Conservation (phyloP, 495 filamentous ascomycete species). For the Neurospora discreta region DNA sequence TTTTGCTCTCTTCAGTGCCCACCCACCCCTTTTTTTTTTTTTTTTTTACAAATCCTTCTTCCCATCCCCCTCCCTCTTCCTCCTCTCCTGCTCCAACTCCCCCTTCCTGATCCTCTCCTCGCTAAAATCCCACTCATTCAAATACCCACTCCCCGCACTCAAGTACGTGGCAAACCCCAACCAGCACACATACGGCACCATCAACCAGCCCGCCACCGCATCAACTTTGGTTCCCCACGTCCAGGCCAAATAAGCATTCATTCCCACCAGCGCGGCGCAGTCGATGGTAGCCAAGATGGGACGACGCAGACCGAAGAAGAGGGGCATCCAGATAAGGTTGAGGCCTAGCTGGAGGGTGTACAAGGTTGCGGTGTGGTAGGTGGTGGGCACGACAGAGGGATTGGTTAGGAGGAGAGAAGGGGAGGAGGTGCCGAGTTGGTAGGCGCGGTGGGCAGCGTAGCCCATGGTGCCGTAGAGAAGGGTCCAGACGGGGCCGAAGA, state of each 20-base stretch:
- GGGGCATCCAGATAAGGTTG: constrained; percentile 86
- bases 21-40: too few relatives aligned
- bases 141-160: constrained; percentile 54
- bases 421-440: constrained; percentile 40
- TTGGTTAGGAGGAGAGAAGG: not conserved
- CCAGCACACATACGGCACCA: constrained; percentile 76
- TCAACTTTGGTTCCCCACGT: constrained; percentile 62
- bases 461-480: constrained; percentile 81
- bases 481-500: constrained; percentile 84
- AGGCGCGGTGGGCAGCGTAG: constrained; percentile 64
- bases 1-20: too few relatives aligned
- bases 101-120: constrained; percentile 1
- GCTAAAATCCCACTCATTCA: constrained; percentile 60
- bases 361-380: constrained; percentile 54
- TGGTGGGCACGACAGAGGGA: constrained; percentile 10
- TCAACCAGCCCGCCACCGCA: constrained; percentile 52
- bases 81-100: not conserved
- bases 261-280: constrained; percentile 57
- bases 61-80: not conserved
- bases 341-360: constrained; percentile 77
- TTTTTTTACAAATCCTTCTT: not conserved
- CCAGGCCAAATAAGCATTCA: constrained; percentile 58
- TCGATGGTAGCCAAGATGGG: constrained; percentile 67
- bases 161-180: constrained; percentile 76
- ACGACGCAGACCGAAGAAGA: constrained; percentile 67